Conservation (phyloP, 164 flowering plant genomes). For the Magnolia kwangsiensis region DNA sequence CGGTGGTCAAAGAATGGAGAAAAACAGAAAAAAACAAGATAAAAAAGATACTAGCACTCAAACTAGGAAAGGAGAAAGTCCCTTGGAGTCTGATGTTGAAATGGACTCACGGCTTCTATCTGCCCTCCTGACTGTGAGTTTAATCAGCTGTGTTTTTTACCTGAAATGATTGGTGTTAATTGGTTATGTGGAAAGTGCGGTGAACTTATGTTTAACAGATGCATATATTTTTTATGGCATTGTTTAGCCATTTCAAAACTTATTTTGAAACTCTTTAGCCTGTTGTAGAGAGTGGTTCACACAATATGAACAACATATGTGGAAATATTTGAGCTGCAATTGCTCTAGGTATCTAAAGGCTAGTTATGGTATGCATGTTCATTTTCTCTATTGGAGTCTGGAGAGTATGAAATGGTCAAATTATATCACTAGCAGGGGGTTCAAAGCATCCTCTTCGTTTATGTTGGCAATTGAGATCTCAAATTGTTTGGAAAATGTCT, state of each 20-base stretch:
- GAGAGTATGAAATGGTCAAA: no score
- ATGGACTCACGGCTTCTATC: slow-evolving; percentile 87
- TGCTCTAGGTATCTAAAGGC: background rate
- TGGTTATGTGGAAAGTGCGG: background rate
- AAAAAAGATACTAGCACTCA: slow-evolving; percentile 22
- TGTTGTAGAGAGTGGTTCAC: background rate
- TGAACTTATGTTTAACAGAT: background rate
- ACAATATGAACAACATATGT: background rate
- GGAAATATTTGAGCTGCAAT: background rate
- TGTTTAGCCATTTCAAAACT: background rate
- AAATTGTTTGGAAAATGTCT: background rate
- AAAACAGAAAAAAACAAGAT: slow-evolving; percentile 21
- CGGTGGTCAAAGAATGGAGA: slow-evolving; percentile 29
- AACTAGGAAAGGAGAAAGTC: slow-evolving; percentile 26
- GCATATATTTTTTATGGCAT: background rate
- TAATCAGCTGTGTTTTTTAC: background rate
- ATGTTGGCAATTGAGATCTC: background rate
- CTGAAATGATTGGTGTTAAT: background rate
- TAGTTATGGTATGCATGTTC: no score
- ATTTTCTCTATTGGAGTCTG: no score
- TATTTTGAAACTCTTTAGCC: background rate
- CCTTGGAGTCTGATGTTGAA: slow-evolving; percentile 59
- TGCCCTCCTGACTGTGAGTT: slow-evolving; percentile 77
- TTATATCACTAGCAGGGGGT: no score
- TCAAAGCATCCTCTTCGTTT: no score